phyloP scores from a whole-genome alignment of 1,284 basidiomycete genomes.

The Ceratorhiza oryzae-sativae region DNA sequence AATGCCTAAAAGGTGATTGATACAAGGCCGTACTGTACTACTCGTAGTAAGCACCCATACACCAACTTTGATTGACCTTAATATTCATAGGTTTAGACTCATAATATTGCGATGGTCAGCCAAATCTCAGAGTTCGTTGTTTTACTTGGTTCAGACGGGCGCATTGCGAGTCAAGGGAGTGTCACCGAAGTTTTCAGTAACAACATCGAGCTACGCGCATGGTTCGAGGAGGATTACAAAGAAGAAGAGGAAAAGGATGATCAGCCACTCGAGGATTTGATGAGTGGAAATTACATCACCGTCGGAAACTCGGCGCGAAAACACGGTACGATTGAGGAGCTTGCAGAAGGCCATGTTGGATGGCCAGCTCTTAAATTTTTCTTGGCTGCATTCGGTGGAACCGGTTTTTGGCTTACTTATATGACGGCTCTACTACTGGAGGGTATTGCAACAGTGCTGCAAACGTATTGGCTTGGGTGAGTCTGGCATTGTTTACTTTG shows the following conservation, averaged over 20 bases:
- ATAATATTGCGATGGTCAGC: slow-evolving; percentile 53
- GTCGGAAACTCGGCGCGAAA: slow-evolving; percentile 52
- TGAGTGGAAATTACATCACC: slow-evolving; percentile 23
- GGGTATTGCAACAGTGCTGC: slow-evolving; percentile 34
- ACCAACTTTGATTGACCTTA: neutral
- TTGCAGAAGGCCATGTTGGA: slow-evolving; percentile 63
- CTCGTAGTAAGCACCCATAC: slow-evolving; percentile 48
- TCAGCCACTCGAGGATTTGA: slow-evolving; percentile 40
- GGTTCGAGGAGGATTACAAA: slow-evolving; percentile 46
- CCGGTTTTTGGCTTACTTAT: slow-evolving; percentile 51
- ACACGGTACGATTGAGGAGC: slow-evolving; percentile 66
- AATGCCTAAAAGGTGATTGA: slow-evolving; percentile 52
- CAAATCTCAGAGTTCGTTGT: slow-evolving; percentile 52
- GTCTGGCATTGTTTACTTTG: neutral
- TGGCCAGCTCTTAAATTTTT: slow-evolving; percentile 51
- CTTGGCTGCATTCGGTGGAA: slow-evolving; percentile 51
- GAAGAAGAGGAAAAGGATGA: slow-evolving; percentile 46
- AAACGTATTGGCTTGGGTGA: slow-evolving; percentile 45
- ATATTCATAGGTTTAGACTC: slow-evolving; percentile 45
- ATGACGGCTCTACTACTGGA: slow-evolving; percentile 19
- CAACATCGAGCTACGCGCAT: slow-evolving; percentile 42
- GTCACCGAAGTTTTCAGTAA: slow-evolving; percentile 56
- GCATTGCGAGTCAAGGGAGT: slow-evolving; percentile 58
- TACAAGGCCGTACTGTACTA: slow-evolving; percentile 53
- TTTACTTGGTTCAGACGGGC: slow-evolving; percentile 57